Conservation (phyloP, 768 basidiomycete genomes). For the Kwoniella newhampshirensis region DNA sequence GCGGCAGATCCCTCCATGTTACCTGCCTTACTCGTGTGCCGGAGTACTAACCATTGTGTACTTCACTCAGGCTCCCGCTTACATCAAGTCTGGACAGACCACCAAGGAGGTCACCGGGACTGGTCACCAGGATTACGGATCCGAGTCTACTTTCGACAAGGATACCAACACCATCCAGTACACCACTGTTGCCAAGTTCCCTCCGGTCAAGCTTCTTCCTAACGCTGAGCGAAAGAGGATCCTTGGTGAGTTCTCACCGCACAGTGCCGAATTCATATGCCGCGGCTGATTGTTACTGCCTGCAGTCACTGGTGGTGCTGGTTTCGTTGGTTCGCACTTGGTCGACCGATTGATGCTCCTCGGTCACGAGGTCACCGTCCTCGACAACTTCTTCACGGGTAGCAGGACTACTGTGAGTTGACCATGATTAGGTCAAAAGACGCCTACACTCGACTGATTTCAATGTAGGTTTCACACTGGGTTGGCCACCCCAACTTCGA, state of each 20-base stretch:
- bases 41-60: neutral
- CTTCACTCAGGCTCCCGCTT: conserved; percentile 38
- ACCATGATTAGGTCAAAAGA: neutral
- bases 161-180: conserved; percentile 81
- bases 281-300: neutral
- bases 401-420: conserved; percentile 94
- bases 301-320: conserved; percentile 87
- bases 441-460: neutral
- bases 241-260: conserved; percentile 55
- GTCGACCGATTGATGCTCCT: conserved; percentile 95
- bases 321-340: conserved; percentile 98
- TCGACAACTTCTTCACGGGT: conserved; percentile 99
- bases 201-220: conserved; percentile 83
- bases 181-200: conserved; percentile 85
- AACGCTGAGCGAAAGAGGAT: conserved; percentile 78
- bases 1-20: no score
- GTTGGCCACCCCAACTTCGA: conserved; percentile 97
- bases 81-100: conserved; percentile 41
- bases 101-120: conserved; percentile 25
- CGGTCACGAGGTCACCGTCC: conserved; percentile 93
- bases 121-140: conserved; percentile 60
- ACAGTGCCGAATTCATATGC: no score
- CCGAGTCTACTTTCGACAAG: conserved; percentile 82
- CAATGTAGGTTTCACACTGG: conserved; percentile 48
- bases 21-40: neutral